phyloP scores from a whole-genome alignment of 1,284 basidiomycete genomes.

The Tausonia pullulans region DNA sequence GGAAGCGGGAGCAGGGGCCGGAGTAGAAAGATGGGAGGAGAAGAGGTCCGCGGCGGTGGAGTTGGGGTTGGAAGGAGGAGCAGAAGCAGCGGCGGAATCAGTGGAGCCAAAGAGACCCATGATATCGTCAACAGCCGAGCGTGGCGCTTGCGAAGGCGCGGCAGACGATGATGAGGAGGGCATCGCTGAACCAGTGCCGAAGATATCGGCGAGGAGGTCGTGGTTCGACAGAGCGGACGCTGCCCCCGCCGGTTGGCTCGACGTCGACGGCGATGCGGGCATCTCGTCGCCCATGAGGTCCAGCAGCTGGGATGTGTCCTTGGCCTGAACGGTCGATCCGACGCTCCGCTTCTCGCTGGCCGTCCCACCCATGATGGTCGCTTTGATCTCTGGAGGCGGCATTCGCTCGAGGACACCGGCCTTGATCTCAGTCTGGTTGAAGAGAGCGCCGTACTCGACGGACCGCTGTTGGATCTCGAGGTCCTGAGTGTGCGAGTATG shows the following conservation, averaged over 20 bases:
- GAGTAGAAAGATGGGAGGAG: constrained; percentile 18
- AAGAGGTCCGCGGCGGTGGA: constrained; percentile 24
- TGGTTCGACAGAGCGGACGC: constrained; percentile 58
- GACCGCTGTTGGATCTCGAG: constrained; percentile 92
- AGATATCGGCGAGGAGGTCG: constrained; percentile 87
- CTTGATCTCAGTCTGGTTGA: constrained; percentile 57
- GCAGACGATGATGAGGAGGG: constrained; percentile 35
- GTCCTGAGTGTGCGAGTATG: constrained; percentile 73
- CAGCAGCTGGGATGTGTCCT: constrained; percentile 48
- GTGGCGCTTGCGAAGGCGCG: constrained; percentile 35
- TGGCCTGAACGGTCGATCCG: constrained; percentile 66
- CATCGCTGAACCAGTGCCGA: constrained; percentile 47
- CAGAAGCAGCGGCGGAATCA: constrained; percentile 31
- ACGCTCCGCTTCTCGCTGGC: constrained; percentile 59
- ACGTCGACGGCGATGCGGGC: constrained; percentile 13
- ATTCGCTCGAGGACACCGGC: constrained; percentile 93
- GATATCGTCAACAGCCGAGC: constrained; percentile 73
- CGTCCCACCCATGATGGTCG: constrained; percentile 66
- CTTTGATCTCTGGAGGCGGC: constrained; percentile 93
- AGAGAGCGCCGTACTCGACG: constrained; percentile 84
- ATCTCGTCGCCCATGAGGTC: constrained; percentile 69
- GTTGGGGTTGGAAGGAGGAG: constrained; percentile 24
- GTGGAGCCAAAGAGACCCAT: constrained; percentile 69
- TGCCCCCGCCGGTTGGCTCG: constrained; percentile 17
- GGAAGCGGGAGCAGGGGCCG: constrained; percentile 21